Evolutionary conservation across 1,284 basidiomycete species (phyloP).

Genomic region (Malassezia dermatis): DNA sequence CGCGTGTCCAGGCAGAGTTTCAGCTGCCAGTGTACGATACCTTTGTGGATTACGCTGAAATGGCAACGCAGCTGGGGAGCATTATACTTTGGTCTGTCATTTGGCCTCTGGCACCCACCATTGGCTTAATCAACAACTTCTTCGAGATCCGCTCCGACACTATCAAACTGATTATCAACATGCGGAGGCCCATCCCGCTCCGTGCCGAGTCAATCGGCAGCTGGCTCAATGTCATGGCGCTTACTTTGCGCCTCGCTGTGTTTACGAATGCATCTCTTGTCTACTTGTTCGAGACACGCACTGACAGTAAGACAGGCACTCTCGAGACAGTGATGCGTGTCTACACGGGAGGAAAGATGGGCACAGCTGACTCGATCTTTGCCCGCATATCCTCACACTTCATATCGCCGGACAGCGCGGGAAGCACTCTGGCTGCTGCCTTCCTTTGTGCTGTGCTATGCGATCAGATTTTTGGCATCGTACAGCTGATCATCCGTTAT

Average conservation of each 20-base stretch:
- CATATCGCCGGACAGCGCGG: slow-evolving; percentile 21
- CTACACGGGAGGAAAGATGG: slow-evolving; percentile 19
- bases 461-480: slow-evolving; percentile 38
- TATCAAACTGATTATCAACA: slow-evolving; percentile 81
- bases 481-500: slow-evolving; percentile 25
- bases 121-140: slow-evolving; percentile 61
- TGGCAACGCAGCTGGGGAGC: slow-evolving; percentile 74
- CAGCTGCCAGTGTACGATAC: slow-evolving; percentile 63
- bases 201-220: slow-evolving; percentile 84
- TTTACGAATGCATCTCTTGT: slow-evolving; percentile 33
- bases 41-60: slow-evolving; percentile 73
- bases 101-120: slow-evolving; percentile 70
- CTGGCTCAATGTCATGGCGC: slow-evolving; percentile 70
- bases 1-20: slow-evolving; percentile 66
- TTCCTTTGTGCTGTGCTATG: slow-evolving; percentile 37
- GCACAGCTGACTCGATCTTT: neutral
- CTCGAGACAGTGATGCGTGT: slow-evolving; percentile 28
- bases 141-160: slow-evolving; percentile 86
- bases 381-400: slow-evolving; percentile 19
- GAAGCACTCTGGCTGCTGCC: slow-evolving; percentile 28
- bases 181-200: slow-evolving; percentile 69
- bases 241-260: slow-evolving; percentile 32
- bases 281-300: slow-evolving; percentile 28
- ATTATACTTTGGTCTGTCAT: slow-evolving; percentile 82
- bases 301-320: slow-evolving; percentile 19